Base-by-base conservation (phyloP, 352 stramenopile genomes). In the Labyrinthula sp. region DNA sequence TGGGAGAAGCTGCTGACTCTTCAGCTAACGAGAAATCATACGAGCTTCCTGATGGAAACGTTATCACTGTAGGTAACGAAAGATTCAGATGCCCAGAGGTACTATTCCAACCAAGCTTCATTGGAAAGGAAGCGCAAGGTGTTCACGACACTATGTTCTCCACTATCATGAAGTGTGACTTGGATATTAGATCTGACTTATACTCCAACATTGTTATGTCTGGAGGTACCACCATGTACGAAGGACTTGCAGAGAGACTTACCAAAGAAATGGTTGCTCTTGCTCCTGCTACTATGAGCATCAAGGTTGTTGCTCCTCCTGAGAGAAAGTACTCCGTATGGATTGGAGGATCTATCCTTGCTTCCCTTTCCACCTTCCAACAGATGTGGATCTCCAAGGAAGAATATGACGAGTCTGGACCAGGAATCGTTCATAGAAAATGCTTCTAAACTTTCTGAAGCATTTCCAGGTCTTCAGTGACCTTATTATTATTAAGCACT, bases 301-400 rank as follows among this genome's bases (percentile, higher is more conserved):
- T 89, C 57, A 79, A 78, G 40, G 82, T 88, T 25, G 76, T 82
- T 21, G 75, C 77, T 30, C 73, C 77, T n/a, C 72, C 78, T 29
- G 80, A 77, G 48, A 69, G 77, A 1, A 74, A 83, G 33, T 82
- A 89, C 62, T 85, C 74, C 24, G 83, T 77, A 37, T 97, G 88
- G 88, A 75, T 97, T 45, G 88, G 88, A 33, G 88, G 84, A 17
- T 95, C 82, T 54, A 95, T 95, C 62, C 65, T 97, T 25, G 83
- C 75, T 21, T 94, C 79, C 46, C 70, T 97, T 18, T 83, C 81
- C 35, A 94, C 78, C 17, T 97, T 97, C 69, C 85, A 94, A 65
- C 87, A 94, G 54, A 95, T 95, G 83, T 95, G 84, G 83, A 91
- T 95, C 61, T 91, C 81, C 34, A 95, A 92, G 66, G 73, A 69